Conservation (phyloP, 169 alveolate genomes). For the Hammondia hammondi region DNA sequence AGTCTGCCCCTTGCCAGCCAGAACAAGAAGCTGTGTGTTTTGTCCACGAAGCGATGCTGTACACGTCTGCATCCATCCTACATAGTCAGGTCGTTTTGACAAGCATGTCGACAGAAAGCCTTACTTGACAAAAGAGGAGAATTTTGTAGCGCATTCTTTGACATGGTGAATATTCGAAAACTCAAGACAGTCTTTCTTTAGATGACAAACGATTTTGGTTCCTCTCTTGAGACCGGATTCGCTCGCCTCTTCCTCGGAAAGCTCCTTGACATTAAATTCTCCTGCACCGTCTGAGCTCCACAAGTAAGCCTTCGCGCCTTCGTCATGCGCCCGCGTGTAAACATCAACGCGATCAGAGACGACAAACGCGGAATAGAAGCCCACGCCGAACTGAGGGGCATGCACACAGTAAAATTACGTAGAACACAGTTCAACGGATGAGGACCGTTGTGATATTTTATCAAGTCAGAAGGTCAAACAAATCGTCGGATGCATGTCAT, state of each 20-base stretch:
- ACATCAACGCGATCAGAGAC: conserved; percentile 99
- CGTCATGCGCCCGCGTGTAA: conserved; percentile 92
- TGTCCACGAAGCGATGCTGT: background rate
- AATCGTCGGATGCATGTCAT: too few species aligned
- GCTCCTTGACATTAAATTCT: conserved; percentile 92
- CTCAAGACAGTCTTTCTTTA: conserved; percentile 88
- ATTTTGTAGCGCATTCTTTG: conserved; percentile 85
- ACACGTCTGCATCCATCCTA: background rate
- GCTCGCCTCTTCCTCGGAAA: conserved; percentile 46
- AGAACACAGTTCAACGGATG: too few species aligned
- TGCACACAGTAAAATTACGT: too few species aligned
- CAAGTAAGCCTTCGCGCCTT: conserved; percentile 86
- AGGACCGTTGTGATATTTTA: background rate
- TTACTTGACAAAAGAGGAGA: conserved; percentile 91
- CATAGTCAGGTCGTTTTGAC: too few species aligned
- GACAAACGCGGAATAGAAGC: conserved; percentile 99
- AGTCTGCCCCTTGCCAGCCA: too few species aligned
- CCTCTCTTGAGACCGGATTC: conserved; percentile 85
- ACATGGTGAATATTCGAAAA: conserved; percentile 85
- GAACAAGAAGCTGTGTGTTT: background rate
- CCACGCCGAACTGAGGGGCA: conserved; percentile 97
- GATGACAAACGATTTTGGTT: conserved; percentile 90
- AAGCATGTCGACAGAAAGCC: background rate
- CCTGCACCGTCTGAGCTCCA: conserved; percentile 99
- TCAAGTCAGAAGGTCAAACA: background rate